These are phyloP conservation scores for Hysterium pulicare DNA, from an alignment of 2,329 filamentous ascomycete species.

Conservation along the genomic window DNA sequence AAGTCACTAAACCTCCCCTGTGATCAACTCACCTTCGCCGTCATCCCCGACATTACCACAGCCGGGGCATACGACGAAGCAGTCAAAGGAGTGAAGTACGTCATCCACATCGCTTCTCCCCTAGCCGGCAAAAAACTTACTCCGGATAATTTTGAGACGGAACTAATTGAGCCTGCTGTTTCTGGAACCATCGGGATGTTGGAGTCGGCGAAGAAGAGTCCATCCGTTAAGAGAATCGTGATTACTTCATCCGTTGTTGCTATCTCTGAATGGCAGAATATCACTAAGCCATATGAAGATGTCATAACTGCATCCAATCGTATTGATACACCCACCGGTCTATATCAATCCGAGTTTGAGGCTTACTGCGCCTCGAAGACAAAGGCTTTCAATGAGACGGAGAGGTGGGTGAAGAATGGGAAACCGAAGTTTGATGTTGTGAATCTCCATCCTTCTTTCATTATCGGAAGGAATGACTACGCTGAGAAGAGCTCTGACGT, in stretches of 20 bases:
- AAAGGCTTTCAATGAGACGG: not conserved
- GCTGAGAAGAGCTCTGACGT: not conserved
- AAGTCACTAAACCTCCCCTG: slow-evolving; percentile 8
- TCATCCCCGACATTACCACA: slow-evolving; percentile 35
- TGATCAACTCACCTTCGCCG: slow-evolving; percentile 17
- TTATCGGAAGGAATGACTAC: not conserved
- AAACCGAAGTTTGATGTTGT: not conserved
- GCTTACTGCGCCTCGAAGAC: not conserved
- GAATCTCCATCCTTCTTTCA: not conserved
- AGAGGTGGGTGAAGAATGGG: not conserved
- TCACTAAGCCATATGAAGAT: not conserved
- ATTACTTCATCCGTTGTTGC: slow-evolving; percentile 16
- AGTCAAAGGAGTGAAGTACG: slow-evolving; percentile 22
- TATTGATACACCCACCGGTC: not conserved
- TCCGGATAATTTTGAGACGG: slow-evolving; percentile 10
- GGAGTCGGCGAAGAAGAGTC: slow-evolving; percentile 12
- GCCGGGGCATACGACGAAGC: slow-evolving; percentile 36
- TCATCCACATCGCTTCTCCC: slow-evolving; percentile 12
- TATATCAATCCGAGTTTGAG: not conserved
- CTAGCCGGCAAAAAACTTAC: not conserved
- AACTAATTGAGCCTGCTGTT: slow-evolving; percentile 19
- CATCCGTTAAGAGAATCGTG: slow-evolving; percentile 17
- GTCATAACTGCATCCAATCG: not conserved
- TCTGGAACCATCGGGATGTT: slow-evolving; percentile 16
- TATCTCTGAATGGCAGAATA: not conserved